A percentile compares a stretch with the other conserved stretches of the same genome.
These are phyloP conservation scores for Leccinum longicurvipes DNA, from an alignment of 768 basidiomycete genomes.

Conservation along the genomic window DNA sequence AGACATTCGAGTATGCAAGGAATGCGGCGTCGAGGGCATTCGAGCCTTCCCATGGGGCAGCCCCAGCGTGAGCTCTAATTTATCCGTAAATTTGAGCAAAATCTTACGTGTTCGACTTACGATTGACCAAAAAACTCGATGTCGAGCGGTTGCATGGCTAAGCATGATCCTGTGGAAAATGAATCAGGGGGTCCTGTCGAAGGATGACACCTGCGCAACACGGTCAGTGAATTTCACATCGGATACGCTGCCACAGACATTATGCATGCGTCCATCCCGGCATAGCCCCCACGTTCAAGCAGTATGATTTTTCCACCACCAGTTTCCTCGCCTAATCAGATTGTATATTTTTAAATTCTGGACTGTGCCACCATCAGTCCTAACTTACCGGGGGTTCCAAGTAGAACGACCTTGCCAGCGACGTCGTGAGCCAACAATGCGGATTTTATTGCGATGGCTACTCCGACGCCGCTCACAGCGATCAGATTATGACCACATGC, in stretches of 20 bases:
- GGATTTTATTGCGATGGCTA: conserved; percentile 69
- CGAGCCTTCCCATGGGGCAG: conserved; percentile 79
- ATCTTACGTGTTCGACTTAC: conserved; percentile 37
- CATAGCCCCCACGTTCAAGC: conserved; percentile 72
- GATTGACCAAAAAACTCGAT: conserved; percentile 74
- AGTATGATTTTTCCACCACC: conserved; percentile 77
- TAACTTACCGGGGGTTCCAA: conserved; percentile 69
- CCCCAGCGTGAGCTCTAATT: conserved; percentile 72
- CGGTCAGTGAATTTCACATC: conserved; percentile 14
- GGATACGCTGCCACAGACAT: conserved; percentile 44
- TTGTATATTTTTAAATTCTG: conserved; percentile 2
- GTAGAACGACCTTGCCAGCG: conserved; percentile 64
- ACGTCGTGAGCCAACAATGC: conserved; percentile 62
- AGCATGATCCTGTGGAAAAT: conserved; percentile 49
- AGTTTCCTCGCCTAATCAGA: conserved; percentile 63
- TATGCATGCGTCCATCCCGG: conserved; percentile 76
- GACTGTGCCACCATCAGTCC: not conserved
- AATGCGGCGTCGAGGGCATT: conserved; percentile 90
- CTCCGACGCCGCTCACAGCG: conserved; percentile 71
- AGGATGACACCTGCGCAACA: conserved; percentile 65
- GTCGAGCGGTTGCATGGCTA: conserved; percentile 61
- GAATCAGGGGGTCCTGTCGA: conserved; percentile 51
- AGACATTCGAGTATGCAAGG: conserved; percentile 74
- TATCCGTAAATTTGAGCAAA: conserved; percentile 3
- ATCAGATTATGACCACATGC: conserved; percentile 85